Percentiles rank a stretch among this genome's conserved stretches.
Evolutionary conservation across 192 early-diverging fungal species (phyloP).

Genomic region (Coemansia reversa): DNA sequence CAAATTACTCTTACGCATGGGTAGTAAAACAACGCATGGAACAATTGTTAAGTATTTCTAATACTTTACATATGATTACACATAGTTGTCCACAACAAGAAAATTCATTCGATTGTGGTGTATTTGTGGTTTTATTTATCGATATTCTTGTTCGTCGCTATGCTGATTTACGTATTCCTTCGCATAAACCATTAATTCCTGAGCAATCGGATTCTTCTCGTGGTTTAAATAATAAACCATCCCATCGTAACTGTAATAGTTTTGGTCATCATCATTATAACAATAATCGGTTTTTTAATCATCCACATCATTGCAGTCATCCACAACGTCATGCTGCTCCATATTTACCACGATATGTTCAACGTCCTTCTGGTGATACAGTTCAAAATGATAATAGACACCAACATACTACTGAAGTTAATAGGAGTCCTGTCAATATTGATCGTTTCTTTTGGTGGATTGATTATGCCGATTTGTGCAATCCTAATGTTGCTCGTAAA

Average conservation of each 20-base stretch:
- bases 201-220: not conserved
- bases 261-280: not conserved
- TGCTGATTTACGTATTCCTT: conserved; percentile 21
- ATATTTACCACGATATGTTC: not conserved
- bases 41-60: not conserved
- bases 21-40: conserved; percentile 16
- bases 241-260: not conserved
- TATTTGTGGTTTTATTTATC: conserved; percentile 46
- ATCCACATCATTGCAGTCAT: conserved; percentile 1
- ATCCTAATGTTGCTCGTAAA: conserved; percentile 31
- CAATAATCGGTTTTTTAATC: not conserved
- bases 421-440: not conserved
- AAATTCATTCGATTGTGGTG: conserved; percentile 42
- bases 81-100: conserved; percentile 55
- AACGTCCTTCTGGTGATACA: conserved; percentile 10
- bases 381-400: not conserved
- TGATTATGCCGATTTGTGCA: conserved; percentile 45
- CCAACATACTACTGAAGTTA: conserved; percentile 8
- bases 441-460: conserved; percentile 46
- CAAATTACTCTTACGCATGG: conserved; percentile 31
- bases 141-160: conserved; percentile 44
- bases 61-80: conserved; percentile 18
- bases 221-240: not conserved
- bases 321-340: not conserved
- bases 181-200: not conserved